Evolutionary conservation across 495 filamentous ascomycete genomes (phyloP).

Genomic region (Hypoxylon intermedium): DNA sequence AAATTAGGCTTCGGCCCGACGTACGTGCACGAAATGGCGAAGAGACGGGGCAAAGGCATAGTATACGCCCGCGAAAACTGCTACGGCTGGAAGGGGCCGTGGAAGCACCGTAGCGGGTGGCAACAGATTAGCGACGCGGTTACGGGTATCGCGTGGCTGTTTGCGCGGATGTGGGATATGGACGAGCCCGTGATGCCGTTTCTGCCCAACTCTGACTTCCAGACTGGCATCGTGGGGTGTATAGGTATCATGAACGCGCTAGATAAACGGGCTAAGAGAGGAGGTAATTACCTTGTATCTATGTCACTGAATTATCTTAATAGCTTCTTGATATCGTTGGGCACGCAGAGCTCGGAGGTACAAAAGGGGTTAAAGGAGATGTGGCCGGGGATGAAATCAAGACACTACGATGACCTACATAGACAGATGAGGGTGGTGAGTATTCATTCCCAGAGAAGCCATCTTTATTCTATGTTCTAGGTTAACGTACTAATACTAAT

Average conservation of each 20-base stretch:
- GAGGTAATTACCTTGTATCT: conserved; percentile 62
- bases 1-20: conserved; percentile 59
- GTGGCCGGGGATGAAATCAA: conserved; percentile 38
- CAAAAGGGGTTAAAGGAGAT: conserved; percentile 30
- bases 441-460: background rate
- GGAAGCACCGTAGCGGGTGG: conserved; percentile 59
- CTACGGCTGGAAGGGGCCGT: conserved; percentile 64
- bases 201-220: conserved; percentile 72
- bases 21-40: conserved; percentile 58
- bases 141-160: conserved; percentile 61
- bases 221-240: conserved; percentile 61
- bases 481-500: background rate
- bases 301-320: conserved; percentile 67
- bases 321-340: conserved; percentile 63
- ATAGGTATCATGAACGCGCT: conserved; percentile 63
- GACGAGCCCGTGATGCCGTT: conserved; percentile 66
- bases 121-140: conserved; percentile 65
- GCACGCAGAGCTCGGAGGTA: conserved; percentile 52
- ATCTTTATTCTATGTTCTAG: background rate
- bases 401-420: conserved; percentile 42
- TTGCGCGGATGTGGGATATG: conserved; percentile 64
- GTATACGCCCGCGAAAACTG: conserved; percentile 64
- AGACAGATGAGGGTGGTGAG: conserved; percentile 43
- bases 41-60: conserved; percentile 53
- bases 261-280: conserved; percentile 56